These are phyloP conservation scores for Pyrenophora teres DNA, from an alignment of 2,329 filamentous ascomycete genomes.

Conservation along the genomic window DNA sequence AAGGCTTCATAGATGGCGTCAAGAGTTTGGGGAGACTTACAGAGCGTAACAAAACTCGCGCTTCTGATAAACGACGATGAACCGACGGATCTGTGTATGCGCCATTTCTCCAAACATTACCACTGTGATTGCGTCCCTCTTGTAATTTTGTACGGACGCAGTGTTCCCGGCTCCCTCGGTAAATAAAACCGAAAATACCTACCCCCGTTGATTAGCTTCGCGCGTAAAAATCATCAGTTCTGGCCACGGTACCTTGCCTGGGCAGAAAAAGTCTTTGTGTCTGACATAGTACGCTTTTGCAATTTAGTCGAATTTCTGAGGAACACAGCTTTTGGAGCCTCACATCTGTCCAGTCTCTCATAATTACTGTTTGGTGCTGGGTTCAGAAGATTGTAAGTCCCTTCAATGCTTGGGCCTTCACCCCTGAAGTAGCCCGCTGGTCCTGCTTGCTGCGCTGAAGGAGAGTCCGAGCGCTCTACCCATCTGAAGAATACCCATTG, in stretches of 20 bases:
- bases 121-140: not conserved
- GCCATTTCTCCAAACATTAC: not conserved
- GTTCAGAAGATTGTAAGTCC: not conserved
- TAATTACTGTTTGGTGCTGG: not conserved
- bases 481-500: not conserved
- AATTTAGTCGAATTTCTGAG: not conserved
- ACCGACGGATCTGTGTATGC: not conserved
- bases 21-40: not conserved
- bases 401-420: not conserved
- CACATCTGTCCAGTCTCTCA: not conserved
- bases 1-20: not conserved
- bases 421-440: not conserved
- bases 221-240: not conserved
- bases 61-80: slow-evolving; percentile 1
- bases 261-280: not conserved
- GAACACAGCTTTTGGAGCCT: not conserved
- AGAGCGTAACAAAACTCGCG: not conserved
- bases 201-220: not conserved
- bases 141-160: not conserved
- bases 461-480: not conserved
- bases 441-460: not conserved
- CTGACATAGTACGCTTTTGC: slow-evolving; percentile 1
- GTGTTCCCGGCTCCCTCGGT: not conserved
- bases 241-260: not conserved
- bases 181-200: slow-evolving; percentile 3